Conservation (phyloP, 768 basidiomycete genomes). For the Suillus plorans region DNA sequence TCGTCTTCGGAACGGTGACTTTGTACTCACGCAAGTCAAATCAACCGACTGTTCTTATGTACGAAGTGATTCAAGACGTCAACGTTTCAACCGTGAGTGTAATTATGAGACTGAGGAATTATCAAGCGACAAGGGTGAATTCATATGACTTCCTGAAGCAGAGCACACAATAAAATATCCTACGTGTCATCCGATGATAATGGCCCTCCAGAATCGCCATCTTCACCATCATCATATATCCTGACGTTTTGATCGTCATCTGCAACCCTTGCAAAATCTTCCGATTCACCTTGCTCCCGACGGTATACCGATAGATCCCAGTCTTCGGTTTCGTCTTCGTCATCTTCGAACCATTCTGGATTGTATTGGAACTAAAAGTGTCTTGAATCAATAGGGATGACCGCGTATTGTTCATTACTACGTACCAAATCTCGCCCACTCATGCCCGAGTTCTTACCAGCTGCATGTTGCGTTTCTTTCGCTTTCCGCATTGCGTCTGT, state of each 20-base stretch:
- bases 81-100: not conserved
- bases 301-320: slow-evolving; percentile 62
- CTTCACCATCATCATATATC: slow-evolving; percentile 20
- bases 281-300: slow-evolving; percentile 32
- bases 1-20: not conserved
- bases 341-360: slow-evolving; percentile 90
- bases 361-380: slow-evolving; percentile 84
- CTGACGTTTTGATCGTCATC: slow-evolving; percentile 14
- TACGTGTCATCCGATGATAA: not conserved
- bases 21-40: not conserved
- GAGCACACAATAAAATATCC: slow-evolving; percentile 6
- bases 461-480: slow-evolving; percentile 77
- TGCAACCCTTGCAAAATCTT: slow-evolving; percentile 30
- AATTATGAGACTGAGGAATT: not conserved
- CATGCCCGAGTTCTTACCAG: slow-evolving; percentile 92
- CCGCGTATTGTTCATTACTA: slow-evolving; percentile 12
- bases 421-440: slow-evolving; percentile 91
- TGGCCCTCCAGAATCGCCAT: slow-evolving; percentile 2
- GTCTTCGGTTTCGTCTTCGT: slow-evolving; percentile 49
- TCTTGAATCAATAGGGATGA: slow-evolving; percentile 9
- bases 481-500: slow-evolving; percentile 76
- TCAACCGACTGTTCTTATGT: not conserved
- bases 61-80: not conserved
- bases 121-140: not conserved
- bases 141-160: slow-evolving; percentile 5